Conservation (phyloP, 306 rosid genomes). For the Medicago ruthenica region DNA sequence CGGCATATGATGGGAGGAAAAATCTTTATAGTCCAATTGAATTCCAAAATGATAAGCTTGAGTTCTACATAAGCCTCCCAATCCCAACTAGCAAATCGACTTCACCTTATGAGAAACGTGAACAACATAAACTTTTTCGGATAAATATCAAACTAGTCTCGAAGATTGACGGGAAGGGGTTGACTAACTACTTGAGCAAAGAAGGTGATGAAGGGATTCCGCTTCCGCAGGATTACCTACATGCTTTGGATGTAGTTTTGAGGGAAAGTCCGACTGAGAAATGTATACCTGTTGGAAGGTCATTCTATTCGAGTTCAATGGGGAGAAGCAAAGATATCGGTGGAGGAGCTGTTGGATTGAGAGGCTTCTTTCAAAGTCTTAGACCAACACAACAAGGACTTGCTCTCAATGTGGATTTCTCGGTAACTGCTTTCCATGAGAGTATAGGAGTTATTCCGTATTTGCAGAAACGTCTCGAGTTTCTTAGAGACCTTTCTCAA, state of each 20-base stretch:
- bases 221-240: conserved; percentile 95
- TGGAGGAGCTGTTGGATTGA: conserved; percentile 92
- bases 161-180: conserved; percentile 74
- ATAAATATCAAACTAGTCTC: conserved; percentile 83
- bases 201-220: conserved; percentile 89
- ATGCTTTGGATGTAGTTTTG: conserved; percentile 92
- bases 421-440: conserved; percentile 95
- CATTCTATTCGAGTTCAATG: conserved; percentile 79
- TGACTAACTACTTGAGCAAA: conserved; percentile 72
- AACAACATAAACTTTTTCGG: conserved; percentile 68
- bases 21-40: conserved; percentile 89
- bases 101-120: conserved; percentile 50
- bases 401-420: conserved; percentile 89
- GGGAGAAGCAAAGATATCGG: conserved; percentile 90
- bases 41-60: conserved; percentile 83
- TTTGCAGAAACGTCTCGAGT: conserved; percentile 89
- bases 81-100: conserved; percentile 55
- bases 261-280: conserved; percentile 89
- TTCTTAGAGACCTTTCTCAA: conserved; percentile 80
- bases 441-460: conserved; percentile 88
- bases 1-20: conserved; percentile 90
- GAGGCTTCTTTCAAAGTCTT: conserved; percentile 99
- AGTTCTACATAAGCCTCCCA: conserved; percentile 81
- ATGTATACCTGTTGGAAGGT: conserved; percentile 83
- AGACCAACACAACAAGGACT: conserved; percentile 97